These are phyloP conservation scores for Nakaseomyces nivariensis DNA, from an alignment of 1,139 yeast genomes.

Conservation along the genomic window DNA sequence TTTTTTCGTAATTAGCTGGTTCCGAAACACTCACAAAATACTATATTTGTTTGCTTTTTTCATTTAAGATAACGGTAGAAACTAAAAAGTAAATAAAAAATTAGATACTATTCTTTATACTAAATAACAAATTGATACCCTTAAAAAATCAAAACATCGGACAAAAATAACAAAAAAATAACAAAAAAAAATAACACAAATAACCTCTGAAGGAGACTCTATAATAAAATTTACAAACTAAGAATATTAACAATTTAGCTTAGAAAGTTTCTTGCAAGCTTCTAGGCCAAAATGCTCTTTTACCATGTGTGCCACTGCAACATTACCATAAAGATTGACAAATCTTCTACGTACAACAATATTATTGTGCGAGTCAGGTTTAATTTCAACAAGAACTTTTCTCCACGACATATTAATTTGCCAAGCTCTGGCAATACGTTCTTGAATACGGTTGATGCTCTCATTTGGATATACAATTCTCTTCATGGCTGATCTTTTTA, in stretches of 20 bases:
- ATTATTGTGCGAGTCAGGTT: slow-evolving; percentile 94
- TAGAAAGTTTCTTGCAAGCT: slow-evolving; percentile 9
- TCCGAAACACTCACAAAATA: too few species aligned
- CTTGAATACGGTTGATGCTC: slow-evolving; percentile 46
- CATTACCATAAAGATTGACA: slow-evolving; percentile 96
- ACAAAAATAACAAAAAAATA: not conserved
- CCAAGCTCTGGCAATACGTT: slow-evolving; percentile 79
- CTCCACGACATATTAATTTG: slow-evolving; percentile 85
- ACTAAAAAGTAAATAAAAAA: not conserved
- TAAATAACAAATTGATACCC: not conserved
- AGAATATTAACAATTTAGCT: not conserved
- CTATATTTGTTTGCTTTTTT: too few species aligned
- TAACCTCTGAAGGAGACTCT: not conserved
- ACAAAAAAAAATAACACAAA: not conserved
- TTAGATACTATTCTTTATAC: not conserved
- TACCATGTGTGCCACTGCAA: slow-evolving; percentile 74
- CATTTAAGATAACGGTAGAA: not conserved
- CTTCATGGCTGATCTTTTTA: slow-evolving; percentile 18
- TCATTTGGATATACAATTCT: slow-evolving; percentile 25
- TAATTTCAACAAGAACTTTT: slow-evolving; percentile 73
- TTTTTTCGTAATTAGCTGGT: too few species aligned
- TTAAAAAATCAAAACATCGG: not conserved
- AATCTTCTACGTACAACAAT: slow-evolving; percentile 81
- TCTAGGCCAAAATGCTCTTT: slow-evolving; percentile 45
- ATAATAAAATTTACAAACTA: not conserved